Base-by-base conservation (phyloP, 2,329 filamentous ascomycete species). In the Alternaria sp. region DNA sequence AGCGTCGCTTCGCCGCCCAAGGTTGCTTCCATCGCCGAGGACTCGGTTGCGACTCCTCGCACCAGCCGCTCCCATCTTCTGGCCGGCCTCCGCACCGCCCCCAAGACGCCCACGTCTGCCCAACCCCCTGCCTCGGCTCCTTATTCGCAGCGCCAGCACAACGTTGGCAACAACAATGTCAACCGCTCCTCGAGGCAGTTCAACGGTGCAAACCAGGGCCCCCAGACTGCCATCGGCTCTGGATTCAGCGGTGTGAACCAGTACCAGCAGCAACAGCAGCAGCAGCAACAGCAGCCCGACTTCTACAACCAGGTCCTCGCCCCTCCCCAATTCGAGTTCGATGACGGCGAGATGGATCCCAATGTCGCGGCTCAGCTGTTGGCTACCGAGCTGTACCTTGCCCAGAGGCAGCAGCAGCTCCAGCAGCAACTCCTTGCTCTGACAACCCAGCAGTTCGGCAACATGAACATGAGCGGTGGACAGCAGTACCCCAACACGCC, bases 1-100 rank as follows among this genome's bases (percentile, higher is more conserved):
- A 89, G 85, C 74, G 80, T 97, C 83, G 94, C 90, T 78, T 92
- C 89, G 69, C 83, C 84, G 53, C 86, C 86, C 65, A 93, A 91
- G 79, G 86, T 89, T 63, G 84, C 84, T 54, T 84, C 91, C 54
- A 86, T 88, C 73, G 88, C 90, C 69, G 87, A 89, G 77, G 84
- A 88, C 72, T 85, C 88, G 62, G 89, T 89, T 57, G 86, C 88
- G 57, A 85, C 88, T 55, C 95, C 94, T 62, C 91, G 94, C 74
- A 98, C 94, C 55, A 97, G 93, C 80, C 92, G 95, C 68, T 96
- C 93, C 66, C 95, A 99, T 76, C 87, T 99, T 66, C 88, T 99
- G 74, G 94, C 94, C 63, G 94, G 94, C 58, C 86, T 99, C 63
- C 89, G 95, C 75, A 99, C 95, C 64, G 93, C 94, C 51, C 95